phyloP scores from a whole-genome alignment of 352 stramenopile genomes.

The Globisporangium emineosum region DNA sequence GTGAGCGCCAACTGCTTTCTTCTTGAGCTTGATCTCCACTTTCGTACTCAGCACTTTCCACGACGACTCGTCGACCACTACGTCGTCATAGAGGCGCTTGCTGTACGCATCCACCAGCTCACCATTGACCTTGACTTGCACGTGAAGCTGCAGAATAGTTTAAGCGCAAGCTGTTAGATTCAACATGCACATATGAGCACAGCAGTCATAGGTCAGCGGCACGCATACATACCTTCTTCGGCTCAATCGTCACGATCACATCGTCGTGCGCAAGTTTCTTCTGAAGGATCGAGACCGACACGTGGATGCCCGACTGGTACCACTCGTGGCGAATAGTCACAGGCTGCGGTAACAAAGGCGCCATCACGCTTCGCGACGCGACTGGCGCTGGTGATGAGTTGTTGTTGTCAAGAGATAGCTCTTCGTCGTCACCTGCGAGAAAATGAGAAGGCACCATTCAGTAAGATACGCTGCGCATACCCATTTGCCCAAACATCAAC shows the following conservation, averaged over 20 bases:
- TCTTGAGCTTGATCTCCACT: slow-evolving; percentile 84
- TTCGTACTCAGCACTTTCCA: slow-evolving; percentile 67
- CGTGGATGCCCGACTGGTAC: slow-evolving; percentile 81
- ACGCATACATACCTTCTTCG: slow-evolving; percentile 39
- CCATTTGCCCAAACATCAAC: background rate
- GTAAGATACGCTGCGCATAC: background rate
- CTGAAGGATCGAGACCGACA: slow-evolving; percentile 81
- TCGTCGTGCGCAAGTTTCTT: slow-evolving; percentile 75
- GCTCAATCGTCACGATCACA: slow-evolving; percentile 50
- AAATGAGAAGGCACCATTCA: background rate
- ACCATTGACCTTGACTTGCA: slow-evolving; percentile 48
- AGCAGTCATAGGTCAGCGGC: no score
- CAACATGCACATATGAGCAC: no score
- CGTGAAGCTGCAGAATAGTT: slow-evolving; percentile 31
- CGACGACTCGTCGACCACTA: slow-evolving; percentile 51
- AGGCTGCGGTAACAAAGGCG: background rate
- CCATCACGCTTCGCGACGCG: background rate
- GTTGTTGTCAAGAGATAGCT: slow-evolving; percentile 9
- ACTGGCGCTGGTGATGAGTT: background rate
- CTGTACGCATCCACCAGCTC: slow-evolving; percentile 58
- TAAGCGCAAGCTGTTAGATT: no score
- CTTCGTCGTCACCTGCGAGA: slow-evolving; percentile 5
- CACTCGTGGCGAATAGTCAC: slow-evolving; percentile 57
- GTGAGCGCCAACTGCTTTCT: slow-evolving; percentile 46
- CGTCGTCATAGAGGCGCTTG: slow-evolving; percentile 68